These are phyloP conservation scores for Lactuca saligna DNA, from an alignment of 129 eudicot genomes.

Conservation along the genomic window DNA sequence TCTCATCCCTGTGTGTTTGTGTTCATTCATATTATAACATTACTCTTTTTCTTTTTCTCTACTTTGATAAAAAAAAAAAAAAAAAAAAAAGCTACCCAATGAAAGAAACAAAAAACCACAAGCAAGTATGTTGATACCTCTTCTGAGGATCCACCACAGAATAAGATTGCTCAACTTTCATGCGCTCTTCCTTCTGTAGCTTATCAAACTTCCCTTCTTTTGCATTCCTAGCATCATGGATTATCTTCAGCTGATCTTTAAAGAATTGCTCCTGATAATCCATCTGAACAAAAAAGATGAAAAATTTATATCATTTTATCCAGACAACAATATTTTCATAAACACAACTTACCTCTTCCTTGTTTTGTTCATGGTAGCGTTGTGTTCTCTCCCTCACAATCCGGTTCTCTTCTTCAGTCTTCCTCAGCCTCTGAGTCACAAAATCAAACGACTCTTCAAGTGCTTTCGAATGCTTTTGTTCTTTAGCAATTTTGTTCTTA, in stretches of 20 bases:
- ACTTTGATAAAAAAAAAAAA: no score
- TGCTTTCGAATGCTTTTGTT: slow-evolving; percentile 45
- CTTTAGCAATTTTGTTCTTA: slow-evolving; percentile 47
- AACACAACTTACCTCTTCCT: slow-evolving; percentile 50
- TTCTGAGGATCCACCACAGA: slow-evolving; percentile 28
- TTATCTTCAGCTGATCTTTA: slow-evolving; percentile 53
- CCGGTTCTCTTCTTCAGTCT: slow-evolving; percentile 46
- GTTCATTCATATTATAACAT: no score
- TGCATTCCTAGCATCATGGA: slow-evolving; percentile 48
- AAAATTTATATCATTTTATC: background rate
- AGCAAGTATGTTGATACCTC: slow-evolving; percentile 29
- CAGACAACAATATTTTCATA: no score
- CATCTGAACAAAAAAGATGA: slow-evolving; percentile 44
- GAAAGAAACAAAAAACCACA: no score
- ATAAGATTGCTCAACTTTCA: slow-evolving; percentile 34
- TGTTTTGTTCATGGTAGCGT: slow-evolving; percentile 50
- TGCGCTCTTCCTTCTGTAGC: slow-evolving; percentile 55
- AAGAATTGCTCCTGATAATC: slow-evolving; percentile 71
- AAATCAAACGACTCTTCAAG: slow-evolving; percentile 50
- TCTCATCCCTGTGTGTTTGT: slow-evolving; percentile 40
- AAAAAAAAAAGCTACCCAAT: no score
- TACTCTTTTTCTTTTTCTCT: no score
- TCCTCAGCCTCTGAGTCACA: slow-evolving; percentile 46
- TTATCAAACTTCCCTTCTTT: slow-evolving; percentile 68
- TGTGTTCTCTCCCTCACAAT: slow-evolving; percentile 52